A percentile compares a stretch with the other conserved stretches of the same genome.
Evolutionary conservation across 1,284 basidiomycete species (phyloP).

Genomic region (Ganoderma leucocontextum): DNA sequence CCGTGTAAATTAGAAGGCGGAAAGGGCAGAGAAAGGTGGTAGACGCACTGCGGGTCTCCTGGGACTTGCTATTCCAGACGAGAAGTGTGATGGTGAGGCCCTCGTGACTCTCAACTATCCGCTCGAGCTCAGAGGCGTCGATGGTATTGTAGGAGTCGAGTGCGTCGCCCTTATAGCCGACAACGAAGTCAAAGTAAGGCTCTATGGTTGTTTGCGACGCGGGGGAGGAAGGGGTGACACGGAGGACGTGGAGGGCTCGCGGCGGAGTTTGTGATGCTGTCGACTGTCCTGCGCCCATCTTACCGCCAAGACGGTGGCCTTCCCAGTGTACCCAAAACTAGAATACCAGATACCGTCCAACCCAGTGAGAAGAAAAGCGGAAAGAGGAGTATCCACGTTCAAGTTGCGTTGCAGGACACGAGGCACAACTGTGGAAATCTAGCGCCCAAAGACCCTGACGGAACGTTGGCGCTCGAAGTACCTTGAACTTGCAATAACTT

Average conservation of each 20-base stretch:
- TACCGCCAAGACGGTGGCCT: background rate
- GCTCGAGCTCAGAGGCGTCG: constrained; percentile 79
- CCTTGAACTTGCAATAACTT: too few species aligned
- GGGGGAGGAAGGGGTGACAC: constrained; percentile 88
- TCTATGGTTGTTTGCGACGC: constrained; percentile 89
- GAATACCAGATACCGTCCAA: constrained; percentile 3
- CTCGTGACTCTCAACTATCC: constrained; percentile 89
- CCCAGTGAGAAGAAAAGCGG: background rate
- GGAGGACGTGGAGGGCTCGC: constrained; percentile 83
- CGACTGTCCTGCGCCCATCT: constrained; percentile 81
- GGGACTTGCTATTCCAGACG: constrained; percentile 92
- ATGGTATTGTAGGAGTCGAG: constrained; percentile 63
- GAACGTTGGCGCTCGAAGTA: too few species aligned
- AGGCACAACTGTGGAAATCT: too few species aligned
- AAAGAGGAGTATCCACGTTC: background rate
- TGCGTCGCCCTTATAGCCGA: constrained; percentile 84
- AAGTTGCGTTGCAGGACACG: background rate
- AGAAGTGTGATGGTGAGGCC: constrained; percentile 80
- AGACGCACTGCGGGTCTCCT: constrained; percentile 80
- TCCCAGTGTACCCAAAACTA: background rate
- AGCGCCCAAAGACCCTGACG: too few species aligned
- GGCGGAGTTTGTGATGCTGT: constrained; percentile 63
- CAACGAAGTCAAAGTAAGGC: constrained; percentile 96
- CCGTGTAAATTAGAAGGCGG: background rate
- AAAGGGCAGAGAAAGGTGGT: constrained; percentile 1